Conservation (phyloP, 2,329 filamentous ascomycete genomes). For the Aspergillus calidoustus region DNA sequence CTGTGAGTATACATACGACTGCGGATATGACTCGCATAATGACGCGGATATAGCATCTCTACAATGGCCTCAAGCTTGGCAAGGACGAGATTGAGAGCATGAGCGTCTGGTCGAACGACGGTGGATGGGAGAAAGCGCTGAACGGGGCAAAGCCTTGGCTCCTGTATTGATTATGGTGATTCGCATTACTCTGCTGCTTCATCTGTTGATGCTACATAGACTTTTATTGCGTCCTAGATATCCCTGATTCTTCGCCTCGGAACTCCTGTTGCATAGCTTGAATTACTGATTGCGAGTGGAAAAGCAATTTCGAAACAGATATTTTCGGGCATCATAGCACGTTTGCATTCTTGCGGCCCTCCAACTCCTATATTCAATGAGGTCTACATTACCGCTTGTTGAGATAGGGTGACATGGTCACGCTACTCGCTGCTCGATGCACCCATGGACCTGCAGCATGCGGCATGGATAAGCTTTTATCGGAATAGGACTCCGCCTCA, state of each 20-base stretch:
- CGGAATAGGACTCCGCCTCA: neutral
- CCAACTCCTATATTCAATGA: neutral
- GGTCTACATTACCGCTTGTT: neutral
- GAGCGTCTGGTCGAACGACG: slow-evolving; percentile 42
- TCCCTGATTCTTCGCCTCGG: neutral
- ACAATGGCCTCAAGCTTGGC: slow-evolving; percentile 44
- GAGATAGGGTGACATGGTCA: neutral
- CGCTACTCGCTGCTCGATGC: neutral
- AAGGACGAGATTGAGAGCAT: slow-evolving; percentile 44
- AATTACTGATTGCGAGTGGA: neutral
- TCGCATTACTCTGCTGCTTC: neutral
- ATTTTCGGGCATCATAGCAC: too few species aligned
- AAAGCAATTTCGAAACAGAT: too few species aligned
- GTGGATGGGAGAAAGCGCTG: slow-evolving; percentile 43
- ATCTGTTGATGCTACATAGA: neutral
- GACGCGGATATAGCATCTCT: slow-evolving; percentile 37
- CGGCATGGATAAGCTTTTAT: slow-evolving; percentile 2
- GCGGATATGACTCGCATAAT: neutral
- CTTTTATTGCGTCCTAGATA: neutral
- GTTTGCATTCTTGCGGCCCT: too few species aligned
- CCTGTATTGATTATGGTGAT: slow-evolving; percentile 30
- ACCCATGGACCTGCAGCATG: neutral
- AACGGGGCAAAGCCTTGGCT: slow-evolving; percentile 41
- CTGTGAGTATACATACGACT: slow-evolving; percentile 31
- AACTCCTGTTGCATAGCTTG: neutral